These are phyloP conservation scores for Erodium texanum DNA, from an alignment of 441 rosid species.

Conservation along the genomic window DNA sequence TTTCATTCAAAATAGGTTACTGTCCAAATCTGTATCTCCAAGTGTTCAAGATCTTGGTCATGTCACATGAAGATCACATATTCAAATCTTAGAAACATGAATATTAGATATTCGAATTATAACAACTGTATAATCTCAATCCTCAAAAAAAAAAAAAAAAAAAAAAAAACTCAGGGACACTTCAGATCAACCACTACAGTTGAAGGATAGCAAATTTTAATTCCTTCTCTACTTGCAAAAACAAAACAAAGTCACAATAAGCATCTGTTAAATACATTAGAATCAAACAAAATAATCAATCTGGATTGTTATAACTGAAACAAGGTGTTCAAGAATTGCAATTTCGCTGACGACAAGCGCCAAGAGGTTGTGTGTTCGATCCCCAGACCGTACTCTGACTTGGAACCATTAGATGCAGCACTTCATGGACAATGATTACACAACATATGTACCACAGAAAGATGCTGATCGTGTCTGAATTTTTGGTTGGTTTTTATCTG, in stretches of 20 bases:
- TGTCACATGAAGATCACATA: no score
- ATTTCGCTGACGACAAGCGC: background rate
- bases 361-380: conserved; percentile 3
- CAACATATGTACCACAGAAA: background rate
- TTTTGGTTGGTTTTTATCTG: conserved; percentile 1
- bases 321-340: conserved; percentile 3
- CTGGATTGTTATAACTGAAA: conserved; percentile 10
- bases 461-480: background rate
- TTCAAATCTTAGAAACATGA: no score
- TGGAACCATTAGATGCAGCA: conserved; percentile 3
- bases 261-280: conserved; percentile 16
- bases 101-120: no score
- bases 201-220: background rate
- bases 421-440: background rate
- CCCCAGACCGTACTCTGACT: conserved; percentile 6
- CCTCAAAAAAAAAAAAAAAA: no score
- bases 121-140: no score
- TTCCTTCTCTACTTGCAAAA: conserved; percentile 3
- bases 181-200: no score
- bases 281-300: conserved; percentile 19
- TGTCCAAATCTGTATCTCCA: no score
- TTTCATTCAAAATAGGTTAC: no score
- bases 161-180: no score
- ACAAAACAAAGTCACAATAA: conserved; percentile 18
- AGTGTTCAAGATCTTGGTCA: no score